Evolutionary conservation across 2,329 filamentous ascomycete species (phyloP), one percentile per base, ranked within the genome.

Genomic region (Trichoderma sp.): DNA sequence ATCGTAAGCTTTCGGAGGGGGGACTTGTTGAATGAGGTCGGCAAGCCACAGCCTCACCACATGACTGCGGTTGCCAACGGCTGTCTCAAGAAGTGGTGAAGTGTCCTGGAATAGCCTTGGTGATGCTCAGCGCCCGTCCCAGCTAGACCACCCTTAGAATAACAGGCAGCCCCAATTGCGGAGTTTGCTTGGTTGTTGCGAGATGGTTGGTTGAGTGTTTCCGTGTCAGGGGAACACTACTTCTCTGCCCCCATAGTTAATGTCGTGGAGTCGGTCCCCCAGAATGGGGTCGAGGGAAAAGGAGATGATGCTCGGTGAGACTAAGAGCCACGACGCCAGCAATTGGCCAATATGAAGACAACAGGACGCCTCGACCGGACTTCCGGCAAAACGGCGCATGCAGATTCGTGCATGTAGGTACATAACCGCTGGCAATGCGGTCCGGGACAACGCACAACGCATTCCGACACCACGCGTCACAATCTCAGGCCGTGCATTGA

Each of bases 311-410:
- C 32, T 58, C 39, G 53, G 67, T 64, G 39, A 64, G 67, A 68
- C 59, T 35, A 42, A 48, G 64, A 35, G 53, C 53, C 45, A 56
- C 50, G 13, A 50, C 59, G 59, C 53, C 67, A 64, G 59, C 29
- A 52, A 64, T 56, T 35, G 27, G 29, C 61, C 61, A 56, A 48
- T 54, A 48, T 57, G 52, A 34, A 39, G 52, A 57, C 37, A 56
- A 56, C 63, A 48, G 54, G 52, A 60, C 56, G 64, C 56, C 45
- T 67, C 48, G 56, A 67, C 64, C 64, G 64, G 64, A 60, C 56
- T 10, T 67, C 64, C 64, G 64, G 56, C 64, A 67, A 56, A 25
- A 27, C 45, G 34, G 17, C 19, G 56, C 45, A 32, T 53, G 54
- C 35, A 53, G 50, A 17, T 25, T 42, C 50, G 48, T 45, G 50